Evolutionary conservation across 2,329 filamentous ascomycete species (phyloP), one percentile per base, ranked within the genome.

Genomic region (Fusarium verticillioides): DNA sequence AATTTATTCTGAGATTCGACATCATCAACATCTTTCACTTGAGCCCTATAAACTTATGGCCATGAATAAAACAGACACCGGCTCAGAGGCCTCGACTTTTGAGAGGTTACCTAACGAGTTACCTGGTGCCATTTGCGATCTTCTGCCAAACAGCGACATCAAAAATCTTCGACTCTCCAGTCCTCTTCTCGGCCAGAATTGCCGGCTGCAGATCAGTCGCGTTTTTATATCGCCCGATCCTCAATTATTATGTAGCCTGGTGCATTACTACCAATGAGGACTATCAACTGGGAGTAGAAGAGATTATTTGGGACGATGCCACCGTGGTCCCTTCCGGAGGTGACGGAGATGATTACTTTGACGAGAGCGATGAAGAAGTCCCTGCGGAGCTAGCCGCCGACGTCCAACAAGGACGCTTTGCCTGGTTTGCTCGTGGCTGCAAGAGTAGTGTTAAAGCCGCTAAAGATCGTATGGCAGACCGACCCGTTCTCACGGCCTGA

Each of bases 21-120:
- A 46, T 13, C 43, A 26, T 46, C 4, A 28, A 46, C 11, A 46
- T 19, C 8, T 46, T 37, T 18, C 8, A 0, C 18, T 11, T 46
- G 43, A 28, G 23, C 23, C 23, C 11, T 46, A 21, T 13, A 9
- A 13, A 46, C 9, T 28, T 5, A 19, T 9, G 26, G 4, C 26
- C 11, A 21, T 28, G 26, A 46, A 21, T 18, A 8, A 28, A 28
- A 15, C 4, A 15, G 43, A 15, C 8, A 0, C 12, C 12, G 1
- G 3, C 8, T 3, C 12, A 4, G 0, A 5, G 26, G 4, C 12
- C 12, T 28, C 10, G 12, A 21, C 18, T 21, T 1, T 46, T 10
- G 26, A 46, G 26, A 10, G 12, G 7, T 15, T 46, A 9, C 11
- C 43, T 18, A 46, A 21, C 16, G 43, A 46, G 43, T 28, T 28